A percentile compares a stretch with the other conserved stretches of the same genome.
Evolutionary conservation across 768 basidiomycete species (phyloP).

Genomic region (Pleurotus eryngii): DNA sequence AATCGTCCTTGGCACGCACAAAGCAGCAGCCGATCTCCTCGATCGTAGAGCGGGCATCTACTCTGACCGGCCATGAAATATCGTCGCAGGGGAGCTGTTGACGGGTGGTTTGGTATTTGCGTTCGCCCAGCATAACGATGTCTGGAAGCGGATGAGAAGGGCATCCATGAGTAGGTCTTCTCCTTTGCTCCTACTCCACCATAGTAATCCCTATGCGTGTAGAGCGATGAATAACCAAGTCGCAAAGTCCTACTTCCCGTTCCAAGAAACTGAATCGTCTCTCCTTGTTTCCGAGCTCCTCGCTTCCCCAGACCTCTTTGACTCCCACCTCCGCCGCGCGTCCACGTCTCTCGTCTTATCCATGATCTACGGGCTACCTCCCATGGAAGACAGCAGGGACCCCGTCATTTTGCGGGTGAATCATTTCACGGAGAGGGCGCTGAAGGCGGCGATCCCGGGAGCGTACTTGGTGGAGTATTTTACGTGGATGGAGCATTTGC

Average conservation of each 20-base stretch:
- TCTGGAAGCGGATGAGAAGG: slow-evolving; percentile 13
- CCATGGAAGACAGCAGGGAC: slow-evolving; percentile 7
- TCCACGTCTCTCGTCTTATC: slow-evolving; percentile 10
- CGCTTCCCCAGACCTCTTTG: slow-evolving; percentile 2
- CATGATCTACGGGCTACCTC: slow-evolving; percentile 14
- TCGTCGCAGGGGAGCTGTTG: slow-evolving; percentile 24
- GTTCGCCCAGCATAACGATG: slow-evolving; percentile 12
- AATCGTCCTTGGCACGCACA: slow-evolving; percentile 13
- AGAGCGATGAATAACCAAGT: slow-evolving; percentile 12
- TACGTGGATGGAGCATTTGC: slow-evolving; percentile 28
- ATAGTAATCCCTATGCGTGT: background rate
- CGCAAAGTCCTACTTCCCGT: slow-evolving; percentile 7
- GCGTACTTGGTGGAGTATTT: slow-evolving; percentile 31
- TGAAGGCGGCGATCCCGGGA: slow-evolving; percentile 29
- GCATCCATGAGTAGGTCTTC: slow-evolving; percentile 14
- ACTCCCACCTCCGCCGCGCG: slow-evolving; percentile 10
- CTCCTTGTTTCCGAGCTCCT: slow-evolving; percentile 8
- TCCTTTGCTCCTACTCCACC: background rate
- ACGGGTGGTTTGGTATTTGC: slow-evolving; percentile 14
- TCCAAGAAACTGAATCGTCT: slow-evolving; percentile 12
- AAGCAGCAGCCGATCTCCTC: slow-evolving; percentile 13
- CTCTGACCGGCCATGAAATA: slow-evolving; percentile 20
- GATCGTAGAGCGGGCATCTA: slow-evolving; percentile 22
- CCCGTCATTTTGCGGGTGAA: slow-evolving; percentile 13
- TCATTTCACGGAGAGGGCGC: slow-evolving; percentile 21